phyloP scores from a whole-genome alignment of 345 rosid genomes.

The Arabis alpina region DNA sequence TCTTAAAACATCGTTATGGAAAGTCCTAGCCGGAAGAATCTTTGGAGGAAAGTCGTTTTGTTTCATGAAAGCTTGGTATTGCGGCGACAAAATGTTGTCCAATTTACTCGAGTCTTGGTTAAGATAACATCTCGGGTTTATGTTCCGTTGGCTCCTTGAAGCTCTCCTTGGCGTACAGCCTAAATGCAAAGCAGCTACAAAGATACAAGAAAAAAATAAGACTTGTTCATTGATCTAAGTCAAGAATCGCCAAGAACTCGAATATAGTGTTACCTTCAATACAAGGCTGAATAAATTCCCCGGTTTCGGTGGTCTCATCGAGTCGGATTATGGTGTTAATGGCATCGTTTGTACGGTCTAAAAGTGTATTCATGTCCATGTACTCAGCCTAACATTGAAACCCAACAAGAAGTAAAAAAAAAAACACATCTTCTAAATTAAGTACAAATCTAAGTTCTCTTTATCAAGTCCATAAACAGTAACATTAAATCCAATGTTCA shows the following conservation, averaged over 20 bases:
- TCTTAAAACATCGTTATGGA: not conserved
- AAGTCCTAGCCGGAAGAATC: conserved; percentile 21
- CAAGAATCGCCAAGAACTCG: not conserved
- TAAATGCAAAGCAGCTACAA: conserved; percentile 85
- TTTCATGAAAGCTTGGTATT: conserved; percentile 61
- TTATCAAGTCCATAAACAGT: conserved; percentile 1
- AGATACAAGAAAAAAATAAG: conserved; percentile 13
- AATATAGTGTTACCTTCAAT: conserved; percentile 68
- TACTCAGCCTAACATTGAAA: conserved; percentile 66
- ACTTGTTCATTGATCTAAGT: conserved; percentile 19
- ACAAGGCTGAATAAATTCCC: conserved; percentile 84
- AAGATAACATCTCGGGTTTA: conserved; percentile 79
- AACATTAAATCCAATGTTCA: not conserved
- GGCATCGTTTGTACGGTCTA: conserved; percentile 90
- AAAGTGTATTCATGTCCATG: conserved; percentile 63
- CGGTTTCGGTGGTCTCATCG: conserved; percentile 82
- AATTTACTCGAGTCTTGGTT: conserved; percentile 37
- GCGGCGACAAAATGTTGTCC: conserved; percentile 25
- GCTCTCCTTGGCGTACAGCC: conserved; percentile 92
- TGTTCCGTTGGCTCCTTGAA: conserved; percentile 92
- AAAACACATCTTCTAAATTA: not conserved
- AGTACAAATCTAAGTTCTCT: not conserved
- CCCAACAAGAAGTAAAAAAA: not conserved
- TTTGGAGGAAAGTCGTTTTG: conserved; percentile 31
- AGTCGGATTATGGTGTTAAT: conserved; percentile 85